phyloP scores from a whole-genome alignment of 345 rosid species.

The Iberis pinnata region DNA sequence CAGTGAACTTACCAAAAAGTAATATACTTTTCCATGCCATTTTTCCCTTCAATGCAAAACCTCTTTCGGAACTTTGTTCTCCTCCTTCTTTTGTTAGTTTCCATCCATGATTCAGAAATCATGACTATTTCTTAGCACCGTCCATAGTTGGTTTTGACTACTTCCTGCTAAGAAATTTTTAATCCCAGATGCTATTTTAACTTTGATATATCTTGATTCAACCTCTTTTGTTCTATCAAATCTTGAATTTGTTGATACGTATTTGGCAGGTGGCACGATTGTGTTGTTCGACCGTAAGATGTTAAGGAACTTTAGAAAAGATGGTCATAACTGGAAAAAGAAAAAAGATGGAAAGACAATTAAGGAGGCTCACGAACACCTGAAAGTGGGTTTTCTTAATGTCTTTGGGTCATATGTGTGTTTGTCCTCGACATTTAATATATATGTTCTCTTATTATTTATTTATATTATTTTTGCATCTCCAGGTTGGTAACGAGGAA shows the following conservation, averaged over 20 bases:
- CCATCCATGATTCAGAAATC: no score
- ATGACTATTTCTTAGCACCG: no score
- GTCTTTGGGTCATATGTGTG: not conserved
- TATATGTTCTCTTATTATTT: not conserved
- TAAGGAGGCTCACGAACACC: slow-evolving; percentile 98
- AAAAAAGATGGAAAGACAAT: slow-evolving; percentile 96
- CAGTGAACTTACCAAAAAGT: slow-evolving; percentile 74
- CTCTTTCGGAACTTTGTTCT: no score
- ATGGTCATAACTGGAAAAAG: slow-evolving; percentile 99
- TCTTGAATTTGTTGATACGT: not conserved
- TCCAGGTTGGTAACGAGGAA: slow-evolving; percentile 85
- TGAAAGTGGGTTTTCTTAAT: slow-evolving; percentile 54
- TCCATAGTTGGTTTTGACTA: no score
- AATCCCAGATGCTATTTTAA: not conserved
- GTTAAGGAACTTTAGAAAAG: slow-evolving; percentile 95
- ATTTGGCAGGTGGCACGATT: slow-evolving; percentile 60
- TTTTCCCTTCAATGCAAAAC: no score
- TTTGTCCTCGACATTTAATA: not conserved
- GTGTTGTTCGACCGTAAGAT: slow-evolving; percentile 84
- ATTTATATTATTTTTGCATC: not conserved
- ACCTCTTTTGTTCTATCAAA: not conserved
- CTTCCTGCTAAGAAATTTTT: no score
- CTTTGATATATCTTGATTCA: not conserved
- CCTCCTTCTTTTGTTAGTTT: not conserved
- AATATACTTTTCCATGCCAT: slow-evolving; percentile 28